Conservation (phyloP, 805 yeast genomes). For the Ogataea paradorogensis region DNA sequence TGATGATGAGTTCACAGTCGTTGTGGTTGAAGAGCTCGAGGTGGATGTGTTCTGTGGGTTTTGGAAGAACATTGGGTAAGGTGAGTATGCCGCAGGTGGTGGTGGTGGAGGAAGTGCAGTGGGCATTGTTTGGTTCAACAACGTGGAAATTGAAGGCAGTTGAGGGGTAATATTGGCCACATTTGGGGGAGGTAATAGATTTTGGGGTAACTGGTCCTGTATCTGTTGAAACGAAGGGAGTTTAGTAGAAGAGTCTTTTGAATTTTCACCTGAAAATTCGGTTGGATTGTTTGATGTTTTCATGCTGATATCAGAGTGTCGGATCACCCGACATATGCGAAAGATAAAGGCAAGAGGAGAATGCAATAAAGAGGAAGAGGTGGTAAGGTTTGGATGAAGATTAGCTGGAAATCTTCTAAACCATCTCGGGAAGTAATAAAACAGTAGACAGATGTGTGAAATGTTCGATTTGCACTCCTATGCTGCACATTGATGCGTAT, state of each 20-base stretch:
- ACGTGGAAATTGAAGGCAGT: constrained; percentile 9
- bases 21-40: not conserved
- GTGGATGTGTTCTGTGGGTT: constrained; percentile 2
- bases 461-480: not conserved
- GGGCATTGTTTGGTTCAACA: constrained; percentile 5
- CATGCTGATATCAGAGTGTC: constrained; percentile 4
- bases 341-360: not conserved
- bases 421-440: constrained; percentile 6
- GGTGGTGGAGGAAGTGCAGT: constrained; percentile 1
- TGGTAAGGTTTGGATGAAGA: not conserved
- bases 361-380: not conserved
- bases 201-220: constrained; percentile 2
- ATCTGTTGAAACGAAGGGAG: constrained; percentile 11
- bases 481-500: constrained; percentile 5
- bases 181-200: constrained; percentile 3
- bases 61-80: constrained; percentile 2
- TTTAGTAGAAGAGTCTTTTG: constrained; percentile 1
- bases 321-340: constrained; percentile 6
- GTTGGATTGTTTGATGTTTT: constrained; percentile 2
- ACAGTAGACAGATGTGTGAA: constrained; percentile 1
- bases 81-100: constrained; percentile 5
- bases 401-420: not conserved
- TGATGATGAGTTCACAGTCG: constrained; percentile 1
- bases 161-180: not conserved
- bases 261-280: not conserved